phyloP scores from a whole-genome alignment of 805 yeast species.

The Candida boidinii region DNA sequence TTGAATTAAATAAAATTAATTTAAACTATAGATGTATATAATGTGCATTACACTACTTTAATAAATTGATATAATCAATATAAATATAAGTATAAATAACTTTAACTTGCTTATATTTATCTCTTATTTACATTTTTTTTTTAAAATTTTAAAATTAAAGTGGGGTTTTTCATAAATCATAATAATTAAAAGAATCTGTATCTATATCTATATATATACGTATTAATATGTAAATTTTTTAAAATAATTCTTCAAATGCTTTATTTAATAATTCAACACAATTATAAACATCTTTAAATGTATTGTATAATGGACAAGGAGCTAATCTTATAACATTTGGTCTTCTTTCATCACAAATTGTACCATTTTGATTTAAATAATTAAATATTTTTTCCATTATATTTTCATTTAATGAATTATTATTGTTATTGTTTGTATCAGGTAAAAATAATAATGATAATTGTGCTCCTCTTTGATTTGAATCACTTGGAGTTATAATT shows the following conservation, averaged over 20 bases:
- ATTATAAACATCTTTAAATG: conserved; percentile 50
- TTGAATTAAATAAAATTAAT: too few relatives aligned
- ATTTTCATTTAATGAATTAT: conserved; percentile 24
- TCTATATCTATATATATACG: too few relatives aligned
- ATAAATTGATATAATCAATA: too few relatives aligned
- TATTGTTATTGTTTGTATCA: too few relatives aligned
- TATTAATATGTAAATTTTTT: background rate
- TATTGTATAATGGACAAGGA: conserved; percentile 78
- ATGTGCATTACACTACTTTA: too few relatives aligned
- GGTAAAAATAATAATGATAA: conserved; percentile 65
- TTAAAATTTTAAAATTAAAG: too few relatives aligned
- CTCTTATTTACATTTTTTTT: too few relatives aligned
- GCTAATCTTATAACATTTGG: conserved; percentile 90
- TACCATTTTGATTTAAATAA: conserved; percentile 45
- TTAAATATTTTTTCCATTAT: conserved; percentile 55
- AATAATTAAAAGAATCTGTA: too few relatives aligned
- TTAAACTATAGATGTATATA: too few relatives aligned
- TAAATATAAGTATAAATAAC: too few relatives aligned
- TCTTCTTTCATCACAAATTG: conserved; percentile 80
- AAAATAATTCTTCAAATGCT: conserved; percentile 18
- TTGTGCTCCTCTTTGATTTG: conserved; percentile 68
- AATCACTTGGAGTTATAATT: conserved; percentile 65
- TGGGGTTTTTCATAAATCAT: too few relatives aligned
- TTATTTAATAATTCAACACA: conserved; percentile 39
- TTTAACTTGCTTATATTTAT: too few relatives aligned